These are phyloP conservation scores for Corynascus novoguineensis DNA, from an alignment of 495 filamentous ascomycete species.

Conservation along the genomic window DNA sequence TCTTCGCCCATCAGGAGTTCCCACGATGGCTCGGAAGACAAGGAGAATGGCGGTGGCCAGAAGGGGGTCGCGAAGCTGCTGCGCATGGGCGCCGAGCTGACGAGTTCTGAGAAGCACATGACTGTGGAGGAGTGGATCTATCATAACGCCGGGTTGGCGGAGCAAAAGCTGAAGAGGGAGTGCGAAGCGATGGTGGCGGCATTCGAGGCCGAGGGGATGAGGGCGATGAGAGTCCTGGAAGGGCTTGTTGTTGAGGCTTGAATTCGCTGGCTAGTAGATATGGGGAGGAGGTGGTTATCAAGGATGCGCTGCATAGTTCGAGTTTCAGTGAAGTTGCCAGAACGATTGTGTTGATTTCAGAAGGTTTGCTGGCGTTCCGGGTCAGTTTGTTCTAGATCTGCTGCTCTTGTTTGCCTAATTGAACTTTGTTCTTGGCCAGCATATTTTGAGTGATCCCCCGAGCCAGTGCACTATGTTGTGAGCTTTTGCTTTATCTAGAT, in stretches of 20 bases:
- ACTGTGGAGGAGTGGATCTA: constrained; percentile 89
- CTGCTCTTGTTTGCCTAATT: too few relatives aligned
- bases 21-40: constrained; percentile 18
- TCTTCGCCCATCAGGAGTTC: constrained; percentile 44
- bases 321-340: too few relatives aligned
- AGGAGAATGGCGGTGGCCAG: constrained; percentile 44
- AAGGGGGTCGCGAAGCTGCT: constrained; percentile 41
- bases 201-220: constrained; percentile 77
- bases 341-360: too few relatives aligned
- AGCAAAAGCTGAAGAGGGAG: constrained; percentile 68
- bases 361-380: too few relatives aligned
- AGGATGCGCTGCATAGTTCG: too few relatives aligned
- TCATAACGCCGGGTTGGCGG: constrained; percentile 70
- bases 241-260: constrained; percentile 51
- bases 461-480: too few relatives aligned
- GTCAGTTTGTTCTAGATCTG: too few relatives aligned
- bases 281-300: too few relatives aligned
- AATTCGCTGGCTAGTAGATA: too few relatives aligned
- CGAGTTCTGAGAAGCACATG: constrained; percentile 78
- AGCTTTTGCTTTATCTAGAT: too few relatives aligned
- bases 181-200: constrained; percentile 73
- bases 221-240: constrained; percentile 71
- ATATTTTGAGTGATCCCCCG: too few relatives aligned
- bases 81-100: constrained; percentile 51
- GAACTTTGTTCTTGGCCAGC: not conserved